Evolutionary conservation across 129 eudicot genomes (phyloP), one percentile per base, ranked within the genome.

Genomic region (Lonicera japonica): DNA sequence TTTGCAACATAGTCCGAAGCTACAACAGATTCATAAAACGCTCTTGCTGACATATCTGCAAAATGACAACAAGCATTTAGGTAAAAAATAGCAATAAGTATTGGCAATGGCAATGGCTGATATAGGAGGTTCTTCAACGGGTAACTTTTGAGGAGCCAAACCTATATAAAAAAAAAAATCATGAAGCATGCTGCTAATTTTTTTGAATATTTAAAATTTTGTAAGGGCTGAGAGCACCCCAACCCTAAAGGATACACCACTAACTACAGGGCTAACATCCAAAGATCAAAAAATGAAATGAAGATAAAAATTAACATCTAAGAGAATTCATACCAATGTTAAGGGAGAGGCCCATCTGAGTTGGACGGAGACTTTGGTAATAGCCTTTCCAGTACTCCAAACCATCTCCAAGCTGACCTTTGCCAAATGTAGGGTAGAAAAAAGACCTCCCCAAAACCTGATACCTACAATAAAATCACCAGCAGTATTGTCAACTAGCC

Each of bases 361-460:
- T 85, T n/a, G 99, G 96, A 0, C 99, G 79, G 0, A 88, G 72
- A 63, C 96, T 88, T 54, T 88, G 96, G 50, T 94, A 88, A 36
- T 68, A 94, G 0, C 96, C 99, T 51, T 78, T 85, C 96, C 96
- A 94, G 24, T 23, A 88, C 54, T 85, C 89, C 0, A 94, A 23
- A 0, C 96, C 99, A 45, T 76, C 80, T 0, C 80, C 96, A 11
- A 94, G 87, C 1, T 29, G 36, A 19, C 95, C 99, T 16, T 51
- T 19, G 0, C 92, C 99, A 63, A 85, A 75, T 0, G 16, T 22
- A 0, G 72, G 34, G 38, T 60, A 41, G 48, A 94, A 94, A 34
- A 94, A 77, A 0, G 99, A 88, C 45, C 96, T 76, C 15, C 99
- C 99, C 25, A 88, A 70, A 14, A 79, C 73, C 40, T 55, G 77